Evolutionary conservation across 495 filamentous ascomycete species (phyloP).

Genomic region (Lophium mytilinum): DNA sequence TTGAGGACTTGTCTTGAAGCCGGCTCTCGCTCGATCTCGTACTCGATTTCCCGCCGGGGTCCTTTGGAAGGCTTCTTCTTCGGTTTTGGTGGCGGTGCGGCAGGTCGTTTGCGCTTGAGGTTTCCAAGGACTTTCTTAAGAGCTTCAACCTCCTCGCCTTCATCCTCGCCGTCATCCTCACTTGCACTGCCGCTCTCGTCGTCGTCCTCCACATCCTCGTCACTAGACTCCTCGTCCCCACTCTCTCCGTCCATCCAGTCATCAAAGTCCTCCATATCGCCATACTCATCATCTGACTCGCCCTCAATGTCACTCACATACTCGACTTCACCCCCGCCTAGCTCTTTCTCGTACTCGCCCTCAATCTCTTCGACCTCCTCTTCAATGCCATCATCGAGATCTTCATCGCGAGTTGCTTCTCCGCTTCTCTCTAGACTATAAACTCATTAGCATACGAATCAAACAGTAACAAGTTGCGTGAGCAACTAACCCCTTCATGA

Average conservation of each 20-base stretch:
- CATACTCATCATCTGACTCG: slow-evolving; percentile 41
- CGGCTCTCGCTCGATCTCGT: slow-evolving; percentile 39
- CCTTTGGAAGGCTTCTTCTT: slow-evolving; percentile 40
- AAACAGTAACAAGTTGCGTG: no score
- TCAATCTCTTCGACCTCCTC: slow-evolving; percentile 71
- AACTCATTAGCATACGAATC: no score
- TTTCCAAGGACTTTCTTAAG: slow-evolving; percentile 36
- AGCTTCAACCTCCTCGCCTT: slow-evolving; percentile 21
- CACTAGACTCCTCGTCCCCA: slow-evolving; percentile 44
- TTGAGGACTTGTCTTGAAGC: slow-evolving; percentile 10
- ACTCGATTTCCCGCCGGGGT: slow-evolving; percentile 42
- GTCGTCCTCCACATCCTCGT: slow-evolving; percentile 24
- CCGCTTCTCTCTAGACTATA: slow-evolving; percentile 64
- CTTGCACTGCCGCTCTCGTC: slow-evolving; percentile 30
- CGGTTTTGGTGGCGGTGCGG: slow-evolving; percentile 31
- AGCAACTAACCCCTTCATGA: slow-evolving; percentile 59
- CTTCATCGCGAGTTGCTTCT: slow-evolving; percentile 76
- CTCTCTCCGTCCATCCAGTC: slow-evolving; percentile 63
- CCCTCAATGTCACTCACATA: slow-evolving; percentile 70
- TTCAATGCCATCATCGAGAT: slow-evolving; percentile 75
- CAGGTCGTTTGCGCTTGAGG: slow-evolving; percentile 41
- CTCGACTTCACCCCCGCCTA: slow-evolving; percentile 71
- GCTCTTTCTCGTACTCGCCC: slow-evolving; percentile 52
- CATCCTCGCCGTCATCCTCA: slow-evolving; percentile 38
- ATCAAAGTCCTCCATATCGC: slow-evolving; percentile 62